Evolutionary conservation across 441 rosid genomes (phyloP).

Genomic region (Erodium moschatum): DNA sequence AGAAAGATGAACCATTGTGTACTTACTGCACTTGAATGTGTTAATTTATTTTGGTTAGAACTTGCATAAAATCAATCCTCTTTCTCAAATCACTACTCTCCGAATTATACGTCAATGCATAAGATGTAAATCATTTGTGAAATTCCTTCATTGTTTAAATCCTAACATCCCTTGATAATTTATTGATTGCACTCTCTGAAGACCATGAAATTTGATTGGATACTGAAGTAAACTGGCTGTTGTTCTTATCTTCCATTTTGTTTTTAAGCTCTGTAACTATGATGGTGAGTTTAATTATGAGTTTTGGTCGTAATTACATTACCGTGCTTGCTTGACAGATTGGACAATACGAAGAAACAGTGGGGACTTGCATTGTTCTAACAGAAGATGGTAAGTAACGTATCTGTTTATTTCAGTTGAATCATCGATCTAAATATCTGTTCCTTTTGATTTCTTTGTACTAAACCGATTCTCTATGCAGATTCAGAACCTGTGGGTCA

Average conservation of each 20-base stretch:
- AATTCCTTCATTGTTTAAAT: background rate
- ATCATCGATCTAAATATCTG: background rate
- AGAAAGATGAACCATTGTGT: background rate
- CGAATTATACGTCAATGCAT: too few relatives aligned
- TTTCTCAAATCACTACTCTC: too few relatives aligned
- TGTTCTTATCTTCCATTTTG: background rate
- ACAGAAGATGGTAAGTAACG: conserved; percentile 40
- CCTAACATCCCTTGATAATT: background rate
- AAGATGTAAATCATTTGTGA: background rate
- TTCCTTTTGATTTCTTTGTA: background rate
- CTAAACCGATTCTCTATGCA: conserved; percentile 17
- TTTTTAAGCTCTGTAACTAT: background rate
- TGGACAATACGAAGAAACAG: conserved; percentile 54
- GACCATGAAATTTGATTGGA: background rate
- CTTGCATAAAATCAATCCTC: background rate
- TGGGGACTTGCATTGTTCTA: conserved; percentile 49
- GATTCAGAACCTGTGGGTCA: conserved; percentile 31
- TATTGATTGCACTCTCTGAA: background rate
- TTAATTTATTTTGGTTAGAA: background rate
- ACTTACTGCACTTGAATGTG: background rate
- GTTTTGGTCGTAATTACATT: background rate
- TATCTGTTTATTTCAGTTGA: conserved; percentile 7
- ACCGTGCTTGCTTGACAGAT: conserved; percentile 27
- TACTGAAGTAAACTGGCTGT: background rate
- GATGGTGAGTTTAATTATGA: background rate